These are phyloP conservation scores for Cymodocea nodosa DNA, from an alignment of 116 monocot genomes.

Conservation along the genomic window DNA sequence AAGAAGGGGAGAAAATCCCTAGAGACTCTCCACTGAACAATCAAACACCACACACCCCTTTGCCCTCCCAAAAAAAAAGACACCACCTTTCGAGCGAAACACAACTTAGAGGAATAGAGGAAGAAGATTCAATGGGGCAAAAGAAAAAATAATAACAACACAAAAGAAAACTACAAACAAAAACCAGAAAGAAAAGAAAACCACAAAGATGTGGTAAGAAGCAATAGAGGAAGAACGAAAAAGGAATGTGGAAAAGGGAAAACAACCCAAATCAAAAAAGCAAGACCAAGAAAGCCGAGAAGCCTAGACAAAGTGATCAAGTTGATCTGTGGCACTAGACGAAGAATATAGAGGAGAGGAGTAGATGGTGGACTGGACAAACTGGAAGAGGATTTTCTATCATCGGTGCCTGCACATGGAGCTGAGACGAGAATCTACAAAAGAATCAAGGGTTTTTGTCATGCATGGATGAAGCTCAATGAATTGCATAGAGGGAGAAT, in stretches of 20 bases:
- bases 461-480: no score
- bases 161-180: neutral
- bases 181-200: neutral
- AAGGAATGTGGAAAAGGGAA: neutral
- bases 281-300: neutral
- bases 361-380: neutral
- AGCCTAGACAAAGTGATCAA: no score
- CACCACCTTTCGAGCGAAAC: neutral
- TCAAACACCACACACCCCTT: neutral
- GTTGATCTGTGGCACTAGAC: no score
- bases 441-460: no score
- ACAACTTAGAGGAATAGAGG: neutral
- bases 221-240: neutral
- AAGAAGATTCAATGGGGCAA: slow-evolving; percentile 2
- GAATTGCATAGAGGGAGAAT: no score
- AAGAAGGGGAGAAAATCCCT: neutral
- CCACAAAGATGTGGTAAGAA: neutral
- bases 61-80: no score
- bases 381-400: neutral
- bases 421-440: no score
- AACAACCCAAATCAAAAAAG: neutral
- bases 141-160: neutral
- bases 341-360: neutral
- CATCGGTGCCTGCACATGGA: no score
- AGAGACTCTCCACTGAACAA: neutral